Evolutionary conservation across 257 asterid genomes (phyloP), one percentile per base, ranked within the genome.

Genomic region (Nemophila menziesii): DNA sequence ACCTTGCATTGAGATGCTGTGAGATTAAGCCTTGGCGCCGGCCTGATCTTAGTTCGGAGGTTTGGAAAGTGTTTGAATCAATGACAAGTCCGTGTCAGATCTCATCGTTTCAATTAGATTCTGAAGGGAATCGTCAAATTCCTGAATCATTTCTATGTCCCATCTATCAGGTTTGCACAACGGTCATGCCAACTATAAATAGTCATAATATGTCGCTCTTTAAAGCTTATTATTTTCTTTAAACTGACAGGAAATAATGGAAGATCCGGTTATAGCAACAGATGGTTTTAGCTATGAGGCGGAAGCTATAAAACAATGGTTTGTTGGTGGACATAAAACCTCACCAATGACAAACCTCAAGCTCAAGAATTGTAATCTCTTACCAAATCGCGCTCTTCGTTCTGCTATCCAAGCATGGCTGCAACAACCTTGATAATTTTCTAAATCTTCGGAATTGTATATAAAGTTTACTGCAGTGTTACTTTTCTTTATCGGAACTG

Each of bases 391-490:
- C 19, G 92, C 93, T 52, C 90, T 87, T 11, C 92, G 97, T 20
- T 83, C 93, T 20, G 92, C 95, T 24, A 83, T 87, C 48, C 93
- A 80, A 46, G 95, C 80, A 51, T 83, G 93, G 94, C 71, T 67
- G 45, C 90, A 73, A 12, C 24, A 18, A 5, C 15, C 36, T 1
- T 29, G 36, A 29, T 29, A 10, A 26, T 26, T 26, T 26, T 26
- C 33, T 4, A 26, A 10, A 10, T 10, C 33, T 10, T 5, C 10
- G 33, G 10, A 26, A 26, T 26, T 26, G 5, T 26, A 26, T 4
- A 26, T 4, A 10, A 26, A 26, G 33, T 26, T 10, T 4, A 26
- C 10, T 26, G 6, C 5, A 26, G 10, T 26, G 33, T 4, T n/a
- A 26, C 33, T 10, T 10, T 26, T 26, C 5, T 26, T 26, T 26